Conservation (phyloP, 1,139 yeast genomes). For the Saccharomycopsis hybrid region DNA sequence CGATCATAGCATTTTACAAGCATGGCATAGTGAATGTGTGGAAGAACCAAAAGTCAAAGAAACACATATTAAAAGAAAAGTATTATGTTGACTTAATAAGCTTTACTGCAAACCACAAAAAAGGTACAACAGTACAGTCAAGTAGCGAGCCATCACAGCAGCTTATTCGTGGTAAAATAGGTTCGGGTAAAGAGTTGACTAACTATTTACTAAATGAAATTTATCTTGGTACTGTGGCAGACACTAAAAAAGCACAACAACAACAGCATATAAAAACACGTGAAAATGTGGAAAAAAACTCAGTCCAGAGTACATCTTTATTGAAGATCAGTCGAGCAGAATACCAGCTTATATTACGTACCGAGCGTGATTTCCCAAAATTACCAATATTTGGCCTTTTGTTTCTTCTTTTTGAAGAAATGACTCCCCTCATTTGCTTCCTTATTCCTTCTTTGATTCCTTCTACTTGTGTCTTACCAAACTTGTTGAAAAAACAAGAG, state of each 20-base stretch:
- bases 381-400: constrained; percentile 61
- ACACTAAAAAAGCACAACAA: too few species aligned
- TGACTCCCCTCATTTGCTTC: constrained; percentile 55
- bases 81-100: constrained; percentile 24
- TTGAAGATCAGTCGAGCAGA: constrained; percentile 43
- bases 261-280: too few species aligned
- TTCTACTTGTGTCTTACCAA: constrained; percentile 59
- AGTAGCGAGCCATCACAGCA: too few species aligned
- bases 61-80: constrained; percentile 25
- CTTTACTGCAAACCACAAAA: too few species aligned
- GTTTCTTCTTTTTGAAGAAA: constrained; percentile 53
- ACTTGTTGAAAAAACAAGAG: constrained; percentile 30
- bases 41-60: constrained; percentile 32
- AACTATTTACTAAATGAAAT: constrained; percentile 25
- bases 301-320: background rate
- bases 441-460: constrained; percentile 61
- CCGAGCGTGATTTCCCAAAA: constrained; percentile 49
- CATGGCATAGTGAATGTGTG: constrained; percentile 48
- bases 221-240: constrained; percentile 23
- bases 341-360: constrained; percentile 50
- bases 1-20: constrained; percentile 42
- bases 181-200: constrained; percentile 21
- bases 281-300: constrained; percentile 21
- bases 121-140: too few species aligned
- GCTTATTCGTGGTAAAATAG: constrained; percentile 15